Evolutionary conservation across 257 asterid genomes (phyloP), one percentile per base, ranked within the genome.

Genomic region (Primulina tabacum): DNA sequence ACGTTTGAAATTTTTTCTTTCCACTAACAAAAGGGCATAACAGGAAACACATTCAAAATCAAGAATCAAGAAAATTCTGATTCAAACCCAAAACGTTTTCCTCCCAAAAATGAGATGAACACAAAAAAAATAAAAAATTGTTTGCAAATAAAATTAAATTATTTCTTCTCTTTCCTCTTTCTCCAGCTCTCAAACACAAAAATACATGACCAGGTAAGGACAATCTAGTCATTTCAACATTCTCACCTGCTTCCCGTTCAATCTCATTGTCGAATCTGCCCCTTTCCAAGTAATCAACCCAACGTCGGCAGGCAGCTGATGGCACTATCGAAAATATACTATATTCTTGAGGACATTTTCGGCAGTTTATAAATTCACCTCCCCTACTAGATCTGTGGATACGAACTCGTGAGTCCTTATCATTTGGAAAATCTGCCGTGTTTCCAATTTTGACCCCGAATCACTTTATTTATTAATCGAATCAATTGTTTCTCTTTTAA

Each of bases 191-290:
- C 26, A 24, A 24, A 24, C 26, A 24, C 1, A 24, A 24, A 24
- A 24, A 24, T 24, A 24, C 26, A 24, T 24, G 26, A 24, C 26
- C 60, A 33, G 28, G 64, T 53, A 8, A 72, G 78, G 83, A 78
- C 75, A 71, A 66, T 62, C 37, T 64, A 47, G 85, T 80, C 82
- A 78, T 75, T 78, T 78, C 65, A 9, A 11, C 66, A 69, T 30
- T 38, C 66, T 24, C 28, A 26, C 69, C 72, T 75, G 75, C 67
- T 78, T 47, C 75, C 73, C 82, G 64, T 69, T 33, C 38, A 55
- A 74, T 57, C 69, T 2, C 77, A 43, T 61, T 60, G 62, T 35
- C 65, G 8, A 70, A 53, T 57, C 58, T 73, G 82, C 72, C 53
- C 32, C 65, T 57, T 20, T 67, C 74, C 71, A 76, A 70, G 26